Evolutionary conservation across 1,139 yeast genomes (phyloP).

Genomic region (Taphrina sp.): DNA sequence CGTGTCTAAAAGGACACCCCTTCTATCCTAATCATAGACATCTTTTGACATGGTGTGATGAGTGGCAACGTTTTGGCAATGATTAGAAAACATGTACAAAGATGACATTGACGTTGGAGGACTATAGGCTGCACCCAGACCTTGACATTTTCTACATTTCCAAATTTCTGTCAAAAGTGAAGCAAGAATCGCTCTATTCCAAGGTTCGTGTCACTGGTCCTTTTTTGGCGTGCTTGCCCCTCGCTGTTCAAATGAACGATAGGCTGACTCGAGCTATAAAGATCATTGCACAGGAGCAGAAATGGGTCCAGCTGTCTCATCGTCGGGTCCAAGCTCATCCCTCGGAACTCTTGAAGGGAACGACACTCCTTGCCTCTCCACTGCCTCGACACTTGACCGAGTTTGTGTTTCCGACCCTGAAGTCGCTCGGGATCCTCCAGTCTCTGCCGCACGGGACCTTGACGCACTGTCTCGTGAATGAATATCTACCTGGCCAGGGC

Average conservation of each 20-base stretch:
- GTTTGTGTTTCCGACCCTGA: conserved; percentile 31
- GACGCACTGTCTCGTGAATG: conserved; percentile 37
- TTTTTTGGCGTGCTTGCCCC: no score
- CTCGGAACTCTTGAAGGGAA: conserved; percentile 35
- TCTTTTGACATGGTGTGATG: no score
- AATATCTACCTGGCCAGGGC: conserved; percentile 38
- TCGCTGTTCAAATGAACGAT: background rate
- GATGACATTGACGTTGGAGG: no score
- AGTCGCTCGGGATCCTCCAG: conserved; percentile 35
- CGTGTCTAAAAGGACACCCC: no score
- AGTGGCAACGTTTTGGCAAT: no score
- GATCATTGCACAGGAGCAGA: conserved; percentile 22
- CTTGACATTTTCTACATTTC: conserved; percentile 34
- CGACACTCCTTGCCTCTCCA: conserved; percentile 33
- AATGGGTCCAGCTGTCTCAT: conserved; percentile 35
- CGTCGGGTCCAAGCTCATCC: conserved; percentile 37
- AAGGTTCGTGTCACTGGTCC: conserved; percentile 34
- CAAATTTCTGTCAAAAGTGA: conserved; percentile 31
- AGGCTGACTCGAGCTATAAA: background rate
- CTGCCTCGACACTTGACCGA: conserved; percentile 35
- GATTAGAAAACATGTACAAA: no score
- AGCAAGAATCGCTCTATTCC: conserved; percentile 31
- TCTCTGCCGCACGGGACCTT: conserved; percentile 34
- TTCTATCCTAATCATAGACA: no score
- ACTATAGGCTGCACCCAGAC: conserved; percentile 1